phyloP scores from a whole-genome alignment of 2,329 filamentous ascomycete species.

The Tolypocladium tundrense region DNA sequence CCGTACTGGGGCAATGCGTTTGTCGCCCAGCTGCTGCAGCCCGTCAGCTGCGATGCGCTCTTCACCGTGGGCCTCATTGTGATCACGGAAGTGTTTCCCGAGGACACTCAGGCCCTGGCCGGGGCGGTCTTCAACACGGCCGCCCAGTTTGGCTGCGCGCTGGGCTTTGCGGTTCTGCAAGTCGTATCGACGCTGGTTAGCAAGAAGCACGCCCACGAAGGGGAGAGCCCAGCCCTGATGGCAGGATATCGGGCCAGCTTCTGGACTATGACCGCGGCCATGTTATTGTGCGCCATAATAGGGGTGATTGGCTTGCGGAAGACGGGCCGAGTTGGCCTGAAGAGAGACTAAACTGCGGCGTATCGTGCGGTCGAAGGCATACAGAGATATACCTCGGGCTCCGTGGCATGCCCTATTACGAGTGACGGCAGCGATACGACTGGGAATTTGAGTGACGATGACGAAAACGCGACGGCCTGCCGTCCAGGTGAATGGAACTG shows the following conservation, averaged over 20 bases:
- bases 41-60: conserved; percentile 34
- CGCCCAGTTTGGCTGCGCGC: conserved; percentile 42
- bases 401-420: background rate
- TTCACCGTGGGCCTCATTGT: conserved; percentile 47
- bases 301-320: conserved; percentile 28
- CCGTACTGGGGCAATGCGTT: conserved; percentile 41
- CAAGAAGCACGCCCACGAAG: conserved; percentile 16
- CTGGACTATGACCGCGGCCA: conserved; percentile 38
- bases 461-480: too few relatives aligned
- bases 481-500: too few relatives aligned
- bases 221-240: conserved; percentile 24
- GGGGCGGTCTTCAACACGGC: conserved; percentile 53
- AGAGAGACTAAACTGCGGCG: conserved; percentile 20
- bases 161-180: conserved; percentile 37
- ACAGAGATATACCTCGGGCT: too few relatives aligned
- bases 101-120: conserved; percentile 46
- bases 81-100: conserved; percentile 42
- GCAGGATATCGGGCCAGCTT: conserved; percentile 39
- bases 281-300: conserved; percentile 28
- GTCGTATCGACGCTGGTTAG: conserved; percentile 31
- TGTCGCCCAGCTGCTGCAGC: conserved; percentile 29
- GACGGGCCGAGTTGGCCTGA: conserved; percentile 35
- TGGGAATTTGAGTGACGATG: too few relatives aligned
- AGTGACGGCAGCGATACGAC: background rate
- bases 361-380: background rate